Conservation (phyloP, 2,329 filamentous ascomycete genomes). For the Penicillium brasilianum region DNA sequence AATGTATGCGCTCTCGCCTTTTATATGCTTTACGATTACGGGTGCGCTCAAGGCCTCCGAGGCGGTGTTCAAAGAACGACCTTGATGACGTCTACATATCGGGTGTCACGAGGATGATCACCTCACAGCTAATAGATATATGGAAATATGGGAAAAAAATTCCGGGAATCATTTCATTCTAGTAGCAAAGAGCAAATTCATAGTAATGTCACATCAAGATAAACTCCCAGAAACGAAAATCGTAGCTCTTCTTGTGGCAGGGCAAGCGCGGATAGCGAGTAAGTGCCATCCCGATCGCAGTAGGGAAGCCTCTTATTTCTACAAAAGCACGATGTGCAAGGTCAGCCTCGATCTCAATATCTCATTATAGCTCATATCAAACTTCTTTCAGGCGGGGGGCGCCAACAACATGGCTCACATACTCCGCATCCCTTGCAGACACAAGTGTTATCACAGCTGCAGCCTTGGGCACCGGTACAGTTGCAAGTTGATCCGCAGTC, state of each 20-base stretch:
- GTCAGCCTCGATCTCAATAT: constrained; percentile 18
- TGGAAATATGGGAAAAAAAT: not conserved
- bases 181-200: not conserved
- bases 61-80: constrained; percentile 23
- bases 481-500: constrained; percentile 41
- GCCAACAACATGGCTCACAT: constrained; percentile 28
- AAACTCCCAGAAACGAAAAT: no score
- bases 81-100: constrained; percentile 16
- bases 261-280: not conserved
- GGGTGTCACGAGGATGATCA: not conserved
- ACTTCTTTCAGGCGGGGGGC: not conserved
- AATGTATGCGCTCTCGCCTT: constrained; percentile 40
- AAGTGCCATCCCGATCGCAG: not conserved
- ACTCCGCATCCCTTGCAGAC: constrained; percentile 47
- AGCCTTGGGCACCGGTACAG: constrained; percentile 40
- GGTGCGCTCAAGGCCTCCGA: constrained; percentile 40
- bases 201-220: not conserved
- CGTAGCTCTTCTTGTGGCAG: not conserved
- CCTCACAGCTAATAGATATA: not conserved
- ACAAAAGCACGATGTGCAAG: constrained; percentile 2
- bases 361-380: not conserved
- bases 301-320: constrained; percentile 29
- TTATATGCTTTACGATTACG: constrained; percentile 39
- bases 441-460: constrained; percentile 42
- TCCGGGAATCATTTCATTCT: not conserved